Evolutionary conservation across 1,139 yeast genomes (phyloP).

Genomic region (Zygosaccharomyces sapae): DNA sequence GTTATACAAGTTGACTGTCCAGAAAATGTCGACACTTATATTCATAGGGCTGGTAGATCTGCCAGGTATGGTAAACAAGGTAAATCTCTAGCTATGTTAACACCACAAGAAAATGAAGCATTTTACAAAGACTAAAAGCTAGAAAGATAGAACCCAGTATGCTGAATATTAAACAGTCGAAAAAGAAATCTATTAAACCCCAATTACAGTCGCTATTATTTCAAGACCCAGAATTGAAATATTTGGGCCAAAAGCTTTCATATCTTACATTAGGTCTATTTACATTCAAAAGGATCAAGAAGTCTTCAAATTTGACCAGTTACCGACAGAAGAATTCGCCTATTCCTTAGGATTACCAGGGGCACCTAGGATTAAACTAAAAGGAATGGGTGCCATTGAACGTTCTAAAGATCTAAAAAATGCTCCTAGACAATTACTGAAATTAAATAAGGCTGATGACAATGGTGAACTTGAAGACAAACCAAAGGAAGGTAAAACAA

Average conservation of each 20-base stretch:
- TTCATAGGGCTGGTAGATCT: slow-evolving; percentile 94
- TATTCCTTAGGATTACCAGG: slow-evolving; percentile 90
- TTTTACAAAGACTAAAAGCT: slow-evolving; percentile 60
- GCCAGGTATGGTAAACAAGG: slow-evolving; percentile 93
- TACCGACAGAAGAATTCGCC: slow-evolving; percentile 82
- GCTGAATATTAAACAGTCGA: slow-evolving; percentile 70
- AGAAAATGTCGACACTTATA: slow-evolving; percentile 90
- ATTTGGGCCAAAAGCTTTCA: slow-evolving; percentile 94
- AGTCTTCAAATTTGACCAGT: slow-evolving; percentile 67
- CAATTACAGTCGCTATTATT: slow-evolving; percentile 88
- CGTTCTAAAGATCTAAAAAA: slow-evolving; percentile 73
- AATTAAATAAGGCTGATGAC: slow-evolving; percentile 56
- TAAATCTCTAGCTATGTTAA: slow-evolving; percentile 72
- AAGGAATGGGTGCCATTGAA: slow-evolving; percentile 43
- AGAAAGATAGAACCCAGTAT: slow-evolving; percentile 67
- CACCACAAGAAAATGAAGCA: slow-evolving; percentile 79
- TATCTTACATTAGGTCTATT: slow-evolving; percentile 81
- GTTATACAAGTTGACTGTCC: slow-evolving; percentile 95
- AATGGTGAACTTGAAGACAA: slow-evolving; percentile 54
- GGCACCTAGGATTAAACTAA: slow-evolving; percentile 85
- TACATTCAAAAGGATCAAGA: slow-evolving; percentile 84
- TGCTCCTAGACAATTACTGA: slow-evolving; percentile 64
- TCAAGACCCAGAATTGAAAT: slow-evolving; percentile 86
- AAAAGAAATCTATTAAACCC: slow-evolving; percentile 72
- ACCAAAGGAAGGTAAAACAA: slow-evolving; percentile 64